Base-by-base conservation (phyloP, 805 yeast species). In the Scheffersomyces amazonensis region DNA sequence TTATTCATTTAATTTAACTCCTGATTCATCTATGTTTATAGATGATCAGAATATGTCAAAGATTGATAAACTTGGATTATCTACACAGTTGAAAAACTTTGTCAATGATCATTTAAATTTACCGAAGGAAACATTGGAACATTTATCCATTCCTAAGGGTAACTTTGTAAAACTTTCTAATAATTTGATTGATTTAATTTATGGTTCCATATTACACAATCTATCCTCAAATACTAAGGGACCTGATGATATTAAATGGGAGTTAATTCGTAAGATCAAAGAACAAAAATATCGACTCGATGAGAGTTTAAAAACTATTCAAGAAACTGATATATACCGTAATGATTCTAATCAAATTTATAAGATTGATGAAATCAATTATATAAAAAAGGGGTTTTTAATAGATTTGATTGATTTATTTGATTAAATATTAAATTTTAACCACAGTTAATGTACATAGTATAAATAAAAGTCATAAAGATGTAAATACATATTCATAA, bases 101-200 rank as follows among this genome's bases (percentile, higher is more conserved):
- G 37, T 50, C 13, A 40, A 48, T 11, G 34, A 37, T 10, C 49
- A 50, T 31, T 12, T 52, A 19, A 21, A 27, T n/a, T 16, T 33
- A 17, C 38, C 33, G 3, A 22, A 32, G 2, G n/a, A 27, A 13
- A 13, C 30, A 4, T 27, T 16, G 7, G 16, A 15, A 5, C 35
- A 40, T 17, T 15, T 45, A 3, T 44, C 49, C 2, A 33, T 9
- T 9, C 27, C 39, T 8, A 30, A 39, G 34, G 57, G 56, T 7
- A 44, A 42, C 16, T 39, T 47, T 15, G 23, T 60, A 6, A 61
- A 60, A 42, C 37, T 61, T 5, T 40, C 54, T 1, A 57, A 53
- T 37, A 43, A 37, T 15, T 28, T 60, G 9, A 33, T 56, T 16
- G 27, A 39, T 1, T 33, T 16, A 11, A 40, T 58, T 3, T 50